Conservation (phyloP, 2,329 filamentous ascomycete species). For the Clonostachys sp. region DNA sequence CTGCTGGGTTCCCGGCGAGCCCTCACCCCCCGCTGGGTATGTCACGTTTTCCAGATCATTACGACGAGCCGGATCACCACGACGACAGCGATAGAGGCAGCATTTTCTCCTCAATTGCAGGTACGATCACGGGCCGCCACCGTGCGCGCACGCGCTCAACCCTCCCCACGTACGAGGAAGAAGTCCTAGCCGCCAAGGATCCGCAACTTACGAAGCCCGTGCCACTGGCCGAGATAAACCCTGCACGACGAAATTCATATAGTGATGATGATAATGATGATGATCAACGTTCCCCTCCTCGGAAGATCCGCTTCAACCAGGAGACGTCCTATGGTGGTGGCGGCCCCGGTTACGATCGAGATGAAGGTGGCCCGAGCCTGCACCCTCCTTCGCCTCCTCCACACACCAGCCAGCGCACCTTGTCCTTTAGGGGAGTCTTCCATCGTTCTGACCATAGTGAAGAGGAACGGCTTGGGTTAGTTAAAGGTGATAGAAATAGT, state of each 20-base stretch:
- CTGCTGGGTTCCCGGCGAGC: constrained; percentile 13
- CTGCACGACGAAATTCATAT: constrained; percentile 16
- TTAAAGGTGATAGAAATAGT: constrained; percentile 57
- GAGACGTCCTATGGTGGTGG: constrained; percentile 46
- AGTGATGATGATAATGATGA: constrained; percentile 29
- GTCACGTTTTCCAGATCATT: constrained; percentile 67
- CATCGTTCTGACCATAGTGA: constrained; percentile 55
- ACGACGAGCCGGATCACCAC: constrained; percentile 44
- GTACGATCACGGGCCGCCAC: constrained; percentile 40
- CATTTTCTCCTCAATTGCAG: constrained; percentile 51
- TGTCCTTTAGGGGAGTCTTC: constrained; percentile 90
- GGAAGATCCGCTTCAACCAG: constrained; percentile 35
- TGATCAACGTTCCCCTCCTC: constrained; percentile 34
- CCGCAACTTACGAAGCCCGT: constrained; percentile 50
- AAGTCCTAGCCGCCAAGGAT: constrained; percentile 27
- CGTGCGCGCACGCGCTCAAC: constrained; percentile 25
- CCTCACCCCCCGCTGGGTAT: constrained; percentile 79
- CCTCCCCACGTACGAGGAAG: constrained; percentile 20
- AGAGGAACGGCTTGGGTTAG: constrained; percentile 77
- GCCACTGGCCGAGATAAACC: constrained; percentile 57
- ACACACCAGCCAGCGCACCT: constrained; percentile 65
- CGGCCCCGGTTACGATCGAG: constrained; percentile 14
- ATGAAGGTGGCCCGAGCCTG: constrained; percentile 30
- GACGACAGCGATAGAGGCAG: constrained; percentile 43
- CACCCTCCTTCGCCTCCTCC: constrained; percentile 56